phyloP scores from a whole-genome alignment of 352 stramenopile species.

The Globisporangium camurandrum region DNA sequence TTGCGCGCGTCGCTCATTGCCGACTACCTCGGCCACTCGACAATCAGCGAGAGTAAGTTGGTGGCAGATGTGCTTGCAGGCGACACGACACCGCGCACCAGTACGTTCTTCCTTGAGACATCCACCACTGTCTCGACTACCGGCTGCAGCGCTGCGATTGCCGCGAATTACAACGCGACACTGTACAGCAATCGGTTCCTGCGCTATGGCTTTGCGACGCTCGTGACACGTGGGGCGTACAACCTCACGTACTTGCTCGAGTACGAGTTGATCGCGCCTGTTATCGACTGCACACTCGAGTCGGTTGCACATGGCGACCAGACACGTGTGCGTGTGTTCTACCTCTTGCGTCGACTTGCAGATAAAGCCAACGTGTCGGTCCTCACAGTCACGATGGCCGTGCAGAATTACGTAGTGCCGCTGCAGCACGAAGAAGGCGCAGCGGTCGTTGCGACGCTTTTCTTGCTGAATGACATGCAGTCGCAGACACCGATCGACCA shows the following conservation, averaged over 20 bases:
- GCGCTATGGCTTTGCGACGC: background rate
- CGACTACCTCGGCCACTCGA: conserved; percentile 15
- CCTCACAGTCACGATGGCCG: background rate
- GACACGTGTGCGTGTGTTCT: background rate
- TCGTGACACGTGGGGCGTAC: conserved; percentile 7
- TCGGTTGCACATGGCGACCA: background rate
- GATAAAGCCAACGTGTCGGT: background rate
- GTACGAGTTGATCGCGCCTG: conserved; percentile 25
- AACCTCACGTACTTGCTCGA: conserved; percentile 10
- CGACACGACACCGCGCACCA: conserved; percentile 20
- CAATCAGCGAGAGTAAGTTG: conserved; percentile 25
- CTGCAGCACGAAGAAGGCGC: conserved; percentile 1
- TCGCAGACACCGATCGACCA: conserved; percentile 1
- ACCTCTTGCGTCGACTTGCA: background rate
- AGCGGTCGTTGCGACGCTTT: conserved; percentile 1
- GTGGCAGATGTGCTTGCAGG: conserved; percentile 14
- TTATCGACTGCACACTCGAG: conserved; percentile 11
- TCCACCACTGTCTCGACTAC: conserved; percentile 13
- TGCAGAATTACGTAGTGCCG: conserved; percentile 1
- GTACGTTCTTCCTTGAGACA: conserved; percentile 24
- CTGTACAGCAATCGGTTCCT: background rate
- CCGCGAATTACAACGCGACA: conserved; percentile 6
- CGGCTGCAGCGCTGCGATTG: conserved; percentile 6
- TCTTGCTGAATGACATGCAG: conserved; percentile 6
- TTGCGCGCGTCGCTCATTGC: conserved; percentile 16